Conservation (phyloP, 305 asterid genomes). For the Solanum hybrid region DNA sequence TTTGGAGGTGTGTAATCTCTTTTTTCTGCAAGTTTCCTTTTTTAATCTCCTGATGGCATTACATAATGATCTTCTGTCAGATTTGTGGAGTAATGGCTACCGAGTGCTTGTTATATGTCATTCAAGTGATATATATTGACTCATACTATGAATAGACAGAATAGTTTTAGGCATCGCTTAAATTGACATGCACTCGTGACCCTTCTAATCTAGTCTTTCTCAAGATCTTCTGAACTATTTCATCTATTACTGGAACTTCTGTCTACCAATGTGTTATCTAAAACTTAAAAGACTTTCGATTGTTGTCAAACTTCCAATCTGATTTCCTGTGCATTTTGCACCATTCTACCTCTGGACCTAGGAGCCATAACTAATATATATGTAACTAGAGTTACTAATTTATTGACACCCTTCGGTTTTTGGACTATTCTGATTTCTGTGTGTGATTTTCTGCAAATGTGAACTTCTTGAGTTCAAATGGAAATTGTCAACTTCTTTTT, state of each 20-base stretch:
- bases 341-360: neutral
- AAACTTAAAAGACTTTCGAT: neutral
- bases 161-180: neutral
- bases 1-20: slow-evolving; percentile 64
- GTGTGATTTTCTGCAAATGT: neutral
- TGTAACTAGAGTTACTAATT: neutral
- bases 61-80: neutral
- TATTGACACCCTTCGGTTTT: neutral
- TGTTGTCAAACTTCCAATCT: neutral
- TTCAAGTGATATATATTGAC: neutral
- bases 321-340: neutral
- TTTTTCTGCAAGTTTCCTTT: neutral
- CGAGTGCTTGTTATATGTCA: neutral
- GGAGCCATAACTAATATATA: neutral
- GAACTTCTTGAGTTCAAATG: slow-evolving; percentile 2
- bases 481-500: slow-evolving; percentile 1
- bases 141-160: neutral
- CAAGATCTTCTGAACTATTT: neutral
- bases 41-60: neutral
- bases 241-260: neutral
- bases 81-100: neutral
- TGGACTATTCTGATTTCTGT: neutral
- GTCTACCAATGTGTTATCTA: neutral
- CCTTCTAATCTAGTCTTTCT: neutral
- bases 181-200: neutral